Evolutionary conservation across 345 rosid genomes (phyloP).

Genomic region (Triadica sebifera): DNA sequence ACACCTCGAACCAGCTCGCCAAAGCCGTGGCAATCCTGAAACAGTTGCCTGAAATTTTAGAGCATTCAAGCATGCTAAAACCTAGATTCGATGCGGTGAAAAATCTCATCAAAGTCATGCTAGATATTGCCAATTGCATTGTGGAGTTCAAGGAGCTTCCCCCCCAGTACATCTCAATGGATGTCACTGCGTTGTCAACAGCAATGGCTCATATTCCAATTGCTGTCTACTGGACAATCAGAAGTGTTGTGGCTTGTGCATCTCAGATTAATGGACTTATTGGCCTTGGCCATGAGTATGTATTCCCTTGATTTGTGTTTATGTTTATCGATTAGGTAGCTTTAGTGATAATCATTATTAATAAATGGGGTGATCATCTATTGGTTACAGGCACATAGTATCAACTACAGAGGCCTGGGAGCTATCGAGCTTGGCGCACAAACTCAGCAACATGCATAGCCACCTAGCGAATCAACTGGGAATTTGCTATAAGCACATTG

Average conservation of each 20-base stretch:
- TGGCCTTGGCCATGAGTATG: constrained; percentile 62
- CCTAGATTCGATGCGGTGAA: constrained; percentile 56
- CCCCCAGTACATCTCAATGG: constrained; percentile 46
- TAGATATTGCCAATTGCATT: constrained; percentile 57
- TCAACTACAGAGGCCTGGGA: constrained; percentile 48
- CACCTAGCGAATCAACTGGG: constrained; percentile 36
- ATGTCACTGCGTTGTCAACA: constrained; percentile 31
- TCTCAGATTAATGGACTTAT: constrained; percentile 56
- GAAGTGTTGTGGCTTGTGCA: constrained; percentile 63
- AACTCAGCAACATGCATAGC: constrained; percentile 42
- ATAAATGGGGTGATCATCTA: background rate
- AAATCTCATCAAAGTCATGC: constrained; percentile 53
- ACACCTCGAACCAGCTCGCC: constrained; percentile 66
- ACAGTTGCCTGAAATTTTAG: constrained; percentile 61
- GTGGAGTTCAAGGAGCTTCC: constrained; percentile 63
- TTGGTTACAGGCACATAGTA: constrained; percentile 13
- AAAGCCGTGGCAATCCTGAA: constrained; percentile 77
- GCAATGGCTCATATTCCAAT: constrained; percentile 53
- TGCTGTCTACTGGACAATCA: constrained; percentile 81
- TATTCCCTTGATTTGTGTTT: background rate
- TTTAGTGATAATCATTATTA: background rate
- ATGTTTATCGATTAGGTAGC: background rate
- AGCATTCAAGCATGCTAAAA: constrained; percentile 41
- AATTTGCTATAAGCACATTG: constrained; percentile 37
- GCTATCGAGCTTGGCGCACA: constrained; percentile 46